Conservation (phyloP, 2,329 filamentous ascomycete genomes). For the Huntiella moniliformis region DNA sequence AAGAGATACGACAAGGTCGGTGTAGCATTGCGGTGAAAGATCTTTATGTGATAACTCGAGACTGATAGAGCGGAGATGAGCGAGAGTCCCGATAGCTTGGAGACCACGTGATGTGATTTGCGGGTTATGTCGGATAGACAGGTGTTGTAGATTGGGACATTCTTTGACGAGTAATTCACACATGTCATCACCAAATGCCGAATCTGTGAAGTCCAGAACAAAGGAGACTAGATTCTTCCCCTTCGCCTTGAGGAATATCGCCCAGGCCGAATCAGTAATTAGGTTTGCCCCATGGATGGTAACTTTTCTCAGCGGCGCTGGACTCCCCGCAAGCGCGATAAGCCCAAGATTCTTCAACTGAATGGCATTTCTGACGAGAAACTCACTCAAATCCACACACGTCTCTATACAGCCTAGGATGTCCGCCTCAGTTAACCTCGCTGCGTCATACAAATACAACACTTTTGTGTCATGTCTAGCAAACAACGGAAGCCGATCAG, state of each 20-base stretch:
- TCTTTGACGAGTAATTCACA: slow-evolving; percentile 40
- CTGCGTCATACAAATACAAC: slow-evolving; percentile 38
- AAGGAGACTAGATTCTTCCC: slow-evolving; percentile 48
- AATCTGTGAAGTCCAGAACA: slow-evolving; percentile 70
- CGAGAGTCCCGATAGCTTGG: slow-evolving; percentile 40
- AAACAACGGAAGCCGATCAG: slow-evolving; percentile 38
- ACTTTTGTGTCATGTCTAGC: slow-evolving; percentile 31
- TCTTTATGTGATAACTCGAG: slow-evolving; percentile 40
- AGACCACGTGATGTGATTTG: slow-evolving; percentile 49
- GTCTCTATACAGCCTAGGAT: slow-evolving; percentile 64
- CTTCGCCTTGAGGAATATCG: slow-evolving; percentile 44
- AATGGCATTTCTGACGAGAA: slow-evolving; percentile 69
- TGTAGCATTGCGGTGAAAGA: slow-evolving; percentile 37
- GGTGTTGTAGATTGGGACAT: slow-evolving; percentile 49
- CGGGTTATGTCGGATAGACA: slow-evolving; percentile 72
- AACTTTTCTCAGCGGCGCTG: slow-evolving; percentile 49
- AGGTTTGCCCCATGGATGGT: slow-evolving; percentile 75
- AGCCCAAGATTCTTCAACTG: slow-evolving; percentile 78
- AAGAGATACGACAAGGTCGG: slow-evolving; percentile 39
- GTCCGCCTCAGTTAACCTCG: slow-evolving; percentile 54
- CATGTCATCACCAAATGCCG: slow-evolving; percentile 55
- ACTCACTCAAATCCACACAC: slow-evolving; percentile 45
- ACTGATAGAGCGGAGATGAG: slow-evolving; percentile 53
- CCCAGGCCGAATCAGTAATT: slow-evolving; percentile 59
- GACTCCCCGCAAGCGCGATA: slow-evolving; percentile 59